A percentile compares a stretch with the other conserved stretches of the same genome.
Evolutionary conservation across 208 protist species (phyloP).

Genomic region (Trypanosoma vivax): DNA sequence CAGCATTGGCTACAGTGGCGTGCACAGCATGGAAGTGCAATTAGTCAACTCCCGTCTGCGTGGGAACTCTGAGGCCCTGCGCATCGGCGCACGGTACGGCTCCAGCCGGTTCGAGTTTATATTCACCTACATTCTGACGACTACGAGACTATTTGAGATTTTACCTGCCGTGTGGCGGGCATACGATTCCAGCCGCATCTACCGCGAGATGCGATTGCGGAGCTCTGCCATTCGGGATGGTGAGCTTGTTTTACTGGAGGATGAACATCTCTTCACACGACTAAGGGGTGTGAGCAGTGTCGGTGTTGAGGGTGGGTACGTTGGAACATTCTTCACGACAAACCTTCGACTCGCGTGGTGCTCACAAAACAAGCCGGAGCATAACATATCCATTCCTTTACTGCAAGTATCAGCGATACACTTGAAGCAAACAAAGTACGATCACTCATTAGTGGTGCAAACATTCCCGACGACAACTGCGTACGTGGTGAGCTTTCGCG

Average conservation of each 20-base stretch:
- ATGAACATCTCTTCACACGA: constrained; percentile 86
- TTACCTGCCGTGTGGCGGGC: constrained; percentile 80
- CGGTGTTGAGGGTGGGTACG: constrained; percentile 81
- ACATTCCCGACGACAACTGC: constrained; percentile 52
- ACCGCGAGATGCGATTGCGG: constrained; percentile 93
- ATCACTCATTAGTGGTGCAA: constrained; percentile 76
- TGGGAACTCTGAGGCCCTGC: constrained; percentile 83
- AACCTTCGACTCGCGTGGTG: constrained; percentile 96
- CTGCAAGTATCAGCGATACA: constrained; percentile 81
- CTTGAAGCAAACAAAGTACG: constrained; percentile 78
- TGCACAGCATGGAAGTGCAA: constrained; percentile 85
- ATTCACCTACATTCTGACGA: constrained; percentile 82
- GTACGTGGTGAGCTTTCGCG: constrained; percentile 86
- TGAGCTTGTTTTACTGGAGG: constrained; percentile 74
- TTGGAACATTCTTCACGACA: constrained; percentile 92
- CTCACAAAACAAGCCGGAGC: constrained; percentile 69
- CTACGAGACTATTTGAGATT: constrained; percentile 70
- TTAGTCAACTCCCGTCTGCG: constrained; percentile 70
- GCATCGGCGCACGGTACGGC: constrained; percentile 79
- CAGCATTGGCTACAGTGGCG: constrained; percentile 89
- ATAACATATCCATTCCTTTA: constrained; percentile 96
- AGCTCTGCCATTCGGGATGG: constrained; percentile 85
- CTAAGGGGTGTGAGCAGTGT: constrained; percentile 88
- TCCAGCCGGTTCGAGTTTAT: constrained; percentile 91
- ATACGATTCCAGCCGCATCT: constrained; percentile 92